Base-by-base conservation (phyloP, 768 basidiomycete species). In the Lyophyllum shimeji region DNA sequence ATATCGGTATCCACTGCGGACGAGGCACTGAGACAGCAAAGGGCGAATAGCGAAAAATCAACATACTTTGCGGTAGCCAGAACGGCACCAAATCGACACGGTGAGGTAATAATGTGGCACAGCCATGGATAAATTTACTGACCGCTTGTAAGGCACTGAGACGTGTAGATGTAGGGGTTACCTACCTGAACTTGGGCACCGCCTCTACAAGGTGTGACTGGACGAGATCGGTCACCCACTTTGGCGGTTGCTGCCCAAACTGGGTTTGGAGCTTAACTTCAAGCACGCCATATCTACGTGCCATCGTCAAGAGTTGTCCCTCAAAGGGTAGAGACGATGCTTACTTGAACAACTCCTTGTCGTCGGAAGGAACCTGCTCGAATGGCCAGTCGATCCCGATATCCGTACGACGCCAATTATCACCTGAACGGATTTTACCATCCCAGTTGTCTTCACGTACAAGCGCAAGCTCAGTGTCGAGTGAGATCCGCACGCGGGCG, bases 211-310 rank as follows among this genome's bases (percentile, higher is more conserved):
- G 75, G 72, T 98, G 94, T 25, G 91, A 93, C 63, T 89, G 86
- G 21, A 98, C 94, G n/a, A 99, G 84, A 53, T 98, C 96, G 6
- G 87, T 86, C 17, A 98, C 93, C 97, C 97, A 99, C 67, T 89
- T 78, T 0, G 96, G 96, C 3, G 97, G 95, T 68, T 97, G 85
- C 69, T 98, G 95, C 0, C 97, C 97, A 58, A 88, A 80, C 66
- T 98, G 95, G 1, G 95, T 98, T 73, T 98, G 95, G 23, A 98
- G 74, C 74, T 99, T 99, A 65, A 99, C 95, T 71, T 99, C 97
- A 6, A 99, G 76, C 3, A 99, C 90, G 25, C 95, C 97, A 67
- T 99, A 90, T 61, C 85, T 86, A 57, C 27, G 1, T 27, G 18
- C 2, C 46, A 42, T 21, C 2, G 18, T 43, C 40, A 55, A 44